A percentile compares a stretch with the other conserved stretches of the same genome.
Conservation (phyloP, 169 alveolate genomes). For the Plasmodium relictum region DNA sequence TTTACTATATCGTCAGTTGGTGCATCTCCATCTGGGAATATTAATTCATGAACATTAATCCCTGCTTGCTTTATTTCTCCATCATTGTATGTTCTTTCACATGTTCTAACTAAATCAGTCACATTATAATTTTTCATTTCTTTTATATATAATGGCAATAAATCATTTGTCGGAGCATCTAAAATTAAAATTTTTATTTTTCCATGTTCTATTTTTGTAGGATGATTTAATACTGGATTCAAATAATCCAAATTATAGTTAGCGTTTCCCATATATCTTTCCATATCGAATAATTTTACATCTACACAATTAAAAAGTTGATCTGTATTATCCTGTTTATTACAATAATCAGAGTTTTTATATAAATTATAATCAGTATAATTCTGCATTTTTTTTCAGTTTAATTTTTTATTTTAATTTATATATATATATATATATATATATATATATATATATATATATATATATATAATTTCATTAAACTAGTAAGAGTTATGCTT, state of each 20-base stretch:
- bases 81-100: slow-evolving; percentile 91
- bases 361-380: slow-evolving; percentile 10
- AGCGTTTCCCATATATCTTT: slow-evolving; percentile 33
- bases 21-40: slow-evolving; percentile 94
- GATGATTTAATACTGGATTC: slow-evolving; percentile 87
- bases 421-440: neutral
- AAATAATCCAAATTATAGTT: slow-evolving; percentile 62
- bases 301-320: slow-evolving; percentile 8
- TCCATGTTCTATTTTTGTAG: slow-evolving; percentile 90
- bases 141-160: slow-evolving; percentile 86
- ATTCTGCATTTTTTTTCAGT: slow-evolving; percentile 30
- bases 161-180: slow-evolving; percentile 92
- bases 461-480: no score
- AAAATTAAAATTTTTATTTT: slow-evolving; percentile 89
- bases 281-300: slow-evolving; percentile 54
- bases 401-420: neutral
- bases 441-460: neutral
- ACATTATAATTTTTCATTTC: slow-evolving; percentile 89
- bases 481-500: no score
- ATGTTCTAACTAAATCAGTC: slow-evolving; percentile 92
- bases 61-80: slow-evolving; percentile 80
- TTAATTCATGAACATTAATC: slow-evolving; percentile 88
- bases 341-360: slow-evolving; percentile 10
- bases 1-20: slow-evolving; percentile 90
- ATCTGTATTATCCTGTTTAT: slow-evolving; percentile 18